Evolutionary conservation across 495 filamentous ascomycete genomes (phyloP).

Genomic region (Xanthoparmelia taractica): DNA sequence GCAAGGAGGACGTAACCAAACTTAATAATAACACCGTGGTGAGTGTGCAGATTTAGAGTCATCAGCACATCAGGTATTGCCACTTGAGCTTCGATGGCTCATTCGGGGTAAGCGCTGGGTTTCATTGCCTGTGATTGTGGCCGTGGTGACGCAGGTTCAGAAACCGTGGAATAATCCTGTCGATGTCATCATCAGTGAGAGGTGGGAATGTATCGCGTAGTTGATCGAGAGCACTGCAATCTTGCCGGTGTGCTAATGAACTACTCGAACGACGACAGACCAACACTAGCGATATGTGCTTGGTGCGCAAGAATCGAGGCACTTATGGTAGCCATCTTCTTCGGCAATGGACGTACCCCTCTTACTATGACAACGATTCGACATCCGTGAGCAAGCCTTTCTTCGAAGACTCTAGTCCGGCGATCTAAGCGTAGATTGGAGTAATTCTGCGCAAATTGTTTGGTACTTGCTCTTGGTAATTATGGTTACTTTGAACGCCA

Average conservation of each 20-base stretch:
- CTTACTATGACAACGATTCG: too few species aligned
- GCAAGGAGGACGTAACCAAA: not conserved
- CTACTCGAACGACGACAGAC: not conserved
- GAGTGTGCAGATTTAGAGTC: not conserved
- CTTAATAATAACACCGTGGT: not conserved
- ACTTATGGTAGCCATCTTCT: not conserved
- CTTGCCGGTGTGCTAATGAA: too few species aligned
- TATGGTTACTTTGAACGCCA: too few species aligned
- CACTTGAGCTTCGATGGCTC: not conserved
- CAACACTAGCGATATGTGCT: not conserved
- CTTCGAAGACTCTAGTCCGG: not conserved
- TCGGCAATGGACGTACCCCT: too few species aligned
- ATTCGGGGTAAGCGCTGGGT: not conserved
- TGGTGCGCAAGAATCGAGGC: conserved; percentile 3
- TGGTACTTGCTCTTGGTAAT: not conserved
- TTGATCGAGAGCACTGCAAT: not conserved
- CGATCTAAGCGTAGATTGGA: not conserved
- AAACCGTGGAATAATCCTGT: not conserved
- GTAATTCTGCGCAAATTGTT: not conserved
- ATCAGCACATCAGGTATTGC: not conserved
- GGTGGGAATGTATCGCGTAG: not conserved
- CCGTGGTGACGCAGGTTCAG: not conserved
- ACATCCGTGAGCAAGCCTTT: not conserved
- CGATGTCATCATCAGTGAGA: not conserved
- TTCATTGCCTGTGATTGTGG: not conserved